Conservation (phyloP, 768 basidiomycete species). For the Mrakia frigida region DNA sequence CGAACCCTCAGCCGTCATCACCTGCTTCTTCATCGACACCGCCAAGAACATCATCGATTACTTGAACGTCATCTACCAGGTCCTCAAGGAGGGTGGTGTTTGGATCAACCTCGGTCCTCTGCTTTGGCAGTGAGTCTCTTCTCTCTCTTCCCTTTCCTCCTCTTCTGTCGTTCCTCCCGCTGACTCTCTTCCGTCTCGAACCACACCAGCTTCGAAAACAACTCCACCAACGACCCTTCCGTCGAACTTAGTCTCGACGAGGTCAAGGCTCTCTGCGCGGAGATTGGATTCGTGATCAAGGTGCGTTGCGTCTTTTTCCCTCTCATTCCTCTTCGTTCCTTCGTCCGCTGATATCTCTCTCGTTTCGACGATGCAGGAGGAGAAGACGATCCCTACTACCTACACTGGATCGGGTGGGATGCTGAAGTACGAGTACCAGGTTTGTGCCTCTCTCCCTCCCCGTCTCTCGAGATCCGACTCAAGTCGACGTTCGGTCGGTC, state of each 20-base stretch:
- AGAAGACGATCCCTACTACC: conserved; percentile 70
- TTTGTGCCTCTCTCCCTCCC: not conserved
- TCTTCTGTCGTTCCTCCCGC: no score
- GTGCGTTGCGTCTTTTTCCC: conserved; percentile 49
- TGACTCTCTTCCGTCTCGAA: not conserved
- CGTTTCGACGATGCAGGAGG: conserved; percentile 54
- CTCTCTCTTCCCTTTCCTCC: not conserved
- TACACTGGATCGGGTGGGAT: conserved; percentile 76
- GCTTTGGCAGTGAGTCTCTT: conserved; percentile 66
- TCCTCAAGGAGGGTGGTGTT: conserved; percentile 76
- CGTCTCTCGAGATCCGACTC: not conserved
- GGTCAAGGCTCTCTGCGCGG: conserved; percentile 64
- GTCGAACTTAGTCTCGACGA: conserved; percentile 88
- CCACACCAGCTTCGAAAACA: conserved; percentile 67
- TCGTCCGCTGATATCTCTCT: not conserved
- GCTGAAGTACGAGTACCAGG: conserved; percentile 76
- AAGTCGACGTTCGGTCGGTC: not conserved
- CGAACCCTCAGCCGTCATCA: conserved; percentile 61
- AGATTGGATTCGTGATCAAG: conserved; percentile 74
- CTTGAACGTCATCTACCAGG: conserved; percentile 52
- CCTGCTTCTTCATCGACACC: conserved; percentile 73
- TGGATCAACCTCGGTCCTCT: conserved; percentile 95
- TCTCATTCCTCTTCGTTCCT: not conserved
- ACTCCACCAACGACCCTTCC: conserved; percentile 43
- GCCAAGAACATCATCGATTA: conserved; percentile 90